These are phyloP conservation scores for Backusella australiensis DNA, from an alignment of 192 early-diverging fungal species.

Conservation along the genomic window DNA sequence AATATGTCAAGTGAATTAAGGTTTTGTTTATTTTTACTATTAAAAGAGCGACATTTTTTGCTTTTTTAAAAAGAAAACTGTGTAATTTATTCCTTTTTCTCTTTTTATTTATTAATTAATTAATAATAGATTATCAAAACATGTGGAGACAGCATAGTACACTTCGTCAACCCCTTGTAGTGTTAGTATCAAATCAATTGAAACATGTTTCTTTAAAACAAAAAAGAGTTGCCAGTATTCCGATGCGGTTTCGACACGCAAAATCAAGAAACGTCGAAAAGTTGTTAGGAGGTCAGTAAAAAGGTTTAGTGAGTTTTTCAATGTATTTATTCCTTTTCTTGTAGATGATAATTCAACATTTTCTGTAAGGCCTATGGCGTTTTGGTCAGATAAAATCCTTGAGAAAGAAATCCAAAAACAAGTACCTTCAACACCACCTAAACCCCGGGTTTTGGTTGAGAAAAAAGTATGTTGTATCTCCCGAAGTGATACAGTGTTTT, in stretches of 20 bases:
- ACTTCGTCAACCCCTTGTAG: neutral
- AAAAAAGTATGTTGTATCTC: constrained; percentile 15
- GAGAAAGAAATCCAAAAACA: constrained; percentile 22
- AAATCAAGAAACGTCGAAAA: neutral
- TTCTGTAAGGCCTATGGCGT: constrained; percentile 37
- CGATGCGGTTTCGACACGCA: neutral
- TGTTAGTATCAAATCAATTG: neutral
- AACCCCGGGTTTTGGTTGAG: neutral
- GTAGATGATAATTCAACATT: constrained; percentile 16
- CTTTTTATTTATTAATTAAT: neutral
- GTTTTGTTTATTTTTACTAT: neutral
- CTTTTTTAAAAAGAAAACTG: neutral
- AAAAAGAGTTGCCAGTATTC: neutral
- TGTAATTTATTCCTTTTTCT: neutral
- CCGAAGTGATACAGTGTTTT: neutral
- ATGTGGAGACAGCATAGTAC: neutral
- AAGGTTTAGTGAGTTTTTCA: neutral
- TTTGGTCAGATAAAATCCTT: constrained; percentile 42
- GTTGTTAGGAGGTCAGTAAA: neutral
- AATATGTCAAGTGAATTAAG: neutral
- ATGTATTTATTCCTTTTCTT: neutral
- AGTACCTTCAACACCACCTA: neutral
- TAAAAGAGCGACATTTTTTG: neutral
- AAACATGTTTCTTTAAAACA: neutral
- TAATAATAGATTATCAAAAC: neutral